Percentiles rank a stretch among this genome's conserved stretches.
These are phyloP conservation scores for Penicillium longicatenatum DNA, from an alignment of 495 filamentous ascomycete species.

Conservation along the genomic window DNA sequence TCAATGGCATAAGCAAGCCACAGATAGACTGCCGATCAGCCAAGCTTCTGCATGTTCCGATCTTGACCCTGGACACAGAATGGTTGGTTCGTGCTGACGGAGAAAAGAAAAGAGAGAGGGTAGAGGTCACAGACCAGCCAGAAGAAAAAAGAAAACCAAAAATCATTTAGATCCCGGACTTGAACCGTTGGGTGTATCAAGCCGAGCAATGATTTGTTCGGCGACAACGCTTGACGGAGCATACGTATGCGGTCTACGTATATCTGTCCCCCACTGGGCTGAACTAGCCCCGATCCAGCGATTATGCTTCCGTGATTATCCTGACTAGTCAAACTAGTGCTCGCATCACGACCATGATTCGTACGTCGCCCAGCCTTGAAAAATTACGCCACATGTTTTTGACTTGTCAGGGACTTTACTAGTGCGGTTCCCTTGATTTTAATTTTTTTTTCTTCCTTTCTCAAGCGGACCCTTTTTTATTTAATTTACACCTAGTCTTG, in stretches of 20 bases:
- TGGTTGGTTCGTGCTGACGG: not conserved
- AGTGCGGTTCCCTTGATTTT: conserved; percentile 1
- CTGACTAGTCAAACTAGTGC: conserved; percentile 14
- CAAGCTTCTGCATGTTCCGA: conserved; percentile 22
- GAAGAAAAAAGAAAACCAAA: not conserved
- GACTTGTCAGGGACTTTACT: conserved; percentile 22
- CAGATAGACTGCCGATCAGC: conserved; percentile 19
- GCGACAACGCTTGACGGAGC: conserved; percentile 11
- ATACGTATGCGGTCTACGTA: conserved; percentile 36
- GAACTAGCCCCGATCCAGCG: conserved; percentile 20
- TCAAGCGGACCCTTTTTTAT: conserved; percentile 13
- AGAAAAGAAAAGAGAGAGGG: not conserved
- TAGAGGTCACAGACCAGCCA: not conserved
- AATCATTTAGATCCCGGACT: conserved; percentile 7
- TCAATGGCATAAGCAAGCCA: conserved; percentile 8
- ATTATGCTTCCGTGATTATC: conserved; percentile 16
- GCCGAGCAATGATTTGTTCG: conserved; percentile 28
- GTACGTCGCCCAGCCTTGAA: conserved; percentile 14
- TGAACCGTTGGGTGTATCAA: conserved; percentile 15
- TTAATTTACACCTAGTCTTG: not conserved
- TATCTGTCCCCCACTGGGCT: conserved; percentile 16
- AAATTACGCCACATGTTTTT: conserved; percentile 27
- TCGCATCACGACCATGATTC: conserved; percentile 20
- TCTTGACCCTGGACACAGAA: conserved; percentile 15
- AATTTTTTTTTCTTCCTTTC: not conserved